phyloP scores from a whole-genome alignment of 495 filamentous ascomycete species.

The Glutinoglossum americanum region DNA sequence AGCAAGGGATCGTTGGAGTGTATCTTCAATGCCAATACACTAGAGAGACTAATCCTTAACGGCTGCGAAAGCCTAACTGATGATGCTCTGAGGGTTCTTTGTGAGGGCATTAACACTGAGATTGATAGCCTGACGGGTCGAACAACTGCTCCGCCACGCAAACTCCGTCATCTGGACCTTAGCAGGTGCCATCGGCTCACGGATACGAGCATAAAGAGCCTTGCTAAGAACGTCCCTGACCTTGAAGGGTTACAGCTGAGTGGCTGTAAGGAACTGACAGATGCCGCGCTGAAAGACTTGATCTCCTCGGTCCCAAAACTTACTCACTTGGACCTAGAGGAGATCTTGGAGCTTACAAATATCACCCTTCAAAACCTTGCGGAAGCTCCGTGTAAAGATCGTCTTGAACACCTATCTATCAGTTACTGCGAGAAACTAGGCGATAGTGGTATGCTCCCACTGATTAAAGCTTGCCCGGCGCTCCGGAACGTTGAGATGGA shows the following conservation, averaged over 20 bases:
- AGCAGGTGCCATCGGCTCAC: slow-evolving; percentile 56
- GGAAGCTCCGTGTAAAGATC: slow-evolving; percentile 44
- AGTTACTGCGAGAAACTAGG: slow-evolving; percentile 75
- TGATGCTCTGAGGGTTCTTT: slow-evolving; percentile 41
- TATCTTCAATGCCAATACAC: slow-evolving; percentile 56
- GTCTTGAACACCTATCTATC: slow-evolving; percentile 62
- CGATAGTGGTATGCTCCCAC: slow-evolving; percentile 63
- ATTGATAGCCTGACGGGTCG: slow-evolving; percentile 56
- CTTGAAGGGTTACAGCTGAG: slow-evolving; percentile 66
- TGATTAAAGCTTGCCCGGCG: slow-evolving; percentile 51
- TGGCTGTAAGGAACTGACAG: slow-evolving; percentile 46
- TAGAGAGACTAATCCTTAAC: slow-evolving; percentile 57
- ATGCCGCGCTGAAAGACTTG: slow-evolving; percentile 48
- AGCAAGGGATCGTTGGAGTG: slow-evolving; percentile 43
- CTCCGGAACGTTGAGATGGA: slow-evolving; percentile 68
- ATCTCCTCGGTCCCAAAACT: slow-evolving; percentile 53
- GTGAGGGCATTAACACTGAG: slow-evolving; percentile 50
- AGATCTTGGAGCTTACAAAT: slow-evolving; percentile 60
- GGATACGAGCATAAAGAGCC: slow-evolving; percentile 38
- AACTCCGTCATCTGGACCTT: slow-evolving; percentile 57
- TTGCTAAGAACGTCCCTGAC: slow-evolving; percentile 55
- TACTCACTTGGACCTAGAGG: slow-evolving; percentile 79
- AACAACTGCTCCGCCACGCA: slow-evolving; percentile 57
- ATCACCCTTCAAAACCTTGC: slow-evolving; percentile 47
- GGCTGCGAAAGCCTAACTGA: slow-evolving; percentile 62